These are phyloP conservation scores for Galerina sulciceps DNA, from an alignment of 768 basidiomycete species.

Conservation along the genomic window DNA sequence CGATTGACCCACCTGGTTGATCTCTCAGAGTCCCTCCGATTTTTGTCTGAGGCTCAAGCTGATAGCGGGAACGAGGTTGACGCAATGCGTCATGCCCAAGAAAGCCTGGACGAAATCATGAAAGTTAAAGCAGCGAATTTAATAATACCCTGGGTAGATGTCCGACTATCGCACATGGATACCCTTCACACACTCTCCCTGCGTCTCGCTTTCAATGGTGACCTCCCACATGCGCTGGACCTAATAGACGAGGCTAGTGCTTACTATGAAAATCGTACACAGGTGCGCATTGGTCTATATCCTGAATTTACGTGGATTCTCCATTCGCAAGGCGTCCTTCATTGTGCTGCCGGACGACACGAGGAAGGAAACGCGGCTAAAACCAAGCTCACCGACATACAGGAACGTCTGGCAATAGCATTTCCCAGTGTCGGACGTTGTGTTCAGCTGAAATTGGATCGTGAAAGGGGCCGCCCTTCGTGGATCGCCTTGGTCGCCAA, in stretches of 20 bases:
- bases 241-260: not conserved
- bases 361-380: conserved; percentile 2
- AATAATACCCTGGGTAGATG: not conserved
- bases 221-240: not conserved
- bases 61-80: not conserved
- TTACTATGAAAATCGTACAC: conserved; percentile 2
- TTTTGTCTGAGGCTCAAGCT: not conserved
- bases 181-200: not conserved
- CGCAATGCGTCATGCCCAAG: not conserved
- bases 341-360: conserved; percentile 9
- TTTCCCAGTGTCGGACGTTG: not conserved
- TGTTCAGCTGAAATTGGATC: not conserved
- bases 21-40: not conserved
- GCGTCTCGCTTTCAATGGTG: not conserved
- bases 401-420: not conserved
- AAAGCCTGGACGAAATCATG: not conserved
- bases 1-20: not conserved
- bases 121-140: not conserved
- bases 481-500: not conserved
- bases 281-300: conserved; percentile 2
- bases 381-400: not conserved
- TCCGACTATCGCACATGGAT: not conserved
- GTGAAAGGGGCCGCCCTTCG: not conserved
- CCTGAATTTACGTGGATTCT: not conserved
- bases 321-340: not conserved